Percentiles rank a stretch among this genome's conserved stretches.
Evolutionary conservation across 139 green algal species (phyloP).

Genomic region (Chlamydomonas sphaeroides): DNA sequence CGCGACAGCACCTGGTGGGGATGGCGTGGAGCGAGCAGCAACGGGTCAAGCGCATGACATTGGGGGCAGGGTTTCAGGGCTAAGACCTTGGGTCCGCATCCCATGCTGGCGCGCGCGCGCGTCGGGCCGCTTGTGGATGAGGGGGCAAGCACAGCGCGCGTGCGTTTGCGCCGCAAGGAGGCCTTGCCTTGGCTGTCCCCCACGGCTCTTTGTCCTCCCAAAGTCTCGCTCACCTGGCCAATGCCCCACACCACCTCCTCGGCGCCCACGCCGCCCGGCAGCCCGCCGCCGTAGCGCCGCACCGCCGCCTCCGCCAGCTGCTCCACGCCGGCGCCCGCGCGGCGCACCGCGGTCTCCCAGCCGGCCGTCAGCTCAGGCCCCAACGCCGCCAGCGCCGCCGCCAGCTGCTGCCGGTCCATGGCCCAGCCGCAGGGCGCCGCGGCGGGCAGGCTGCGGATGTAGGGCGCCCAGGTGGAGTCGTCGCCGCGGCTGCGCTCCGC

Average conservation of each 20-base stretch:
- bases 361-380: neutral
- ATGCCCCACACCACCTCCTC: slow-evolving; percentile 41
- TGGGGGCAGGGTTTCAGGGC: too few species aligned
- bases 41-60: too few species aligned
- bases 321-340: neutral
- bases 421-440: slow-evolving; percentile 32
- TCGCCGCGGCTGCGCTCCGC: slow-evolving; percentile 29
- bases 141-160: too few species aligned
- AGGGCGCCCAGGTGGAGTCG: slow-evolving; percentile 42
- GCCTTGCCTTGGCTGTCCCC: too few species aligned
- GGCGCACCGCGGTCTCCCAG: neutral
- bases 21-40: too few species aligned
- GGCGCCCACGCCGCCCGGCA: neutral
- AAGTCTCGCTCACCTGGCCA: slow-evolving; percentile 26
- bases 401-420: neutral
- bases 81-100: too few species aligned
- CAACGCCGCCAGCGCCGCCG: neutral
- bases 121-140: too few species aligned
- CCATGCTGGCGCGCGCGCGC: too few species aligned
- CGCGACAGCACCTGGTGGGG: slow-evolving; percentile 48
- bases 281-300: neutral
- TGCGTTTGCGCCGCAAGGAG: too few species aligned
- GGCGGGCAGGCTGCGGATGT: slow-evolving; percentile 32
- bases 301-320: neutral
- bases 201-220: too few species aligned